Evolutionary conservation across 2,329 filamentous ascomycete genomes (phyloP).

Genomic region (Canariomyces notabilis): DNA sequence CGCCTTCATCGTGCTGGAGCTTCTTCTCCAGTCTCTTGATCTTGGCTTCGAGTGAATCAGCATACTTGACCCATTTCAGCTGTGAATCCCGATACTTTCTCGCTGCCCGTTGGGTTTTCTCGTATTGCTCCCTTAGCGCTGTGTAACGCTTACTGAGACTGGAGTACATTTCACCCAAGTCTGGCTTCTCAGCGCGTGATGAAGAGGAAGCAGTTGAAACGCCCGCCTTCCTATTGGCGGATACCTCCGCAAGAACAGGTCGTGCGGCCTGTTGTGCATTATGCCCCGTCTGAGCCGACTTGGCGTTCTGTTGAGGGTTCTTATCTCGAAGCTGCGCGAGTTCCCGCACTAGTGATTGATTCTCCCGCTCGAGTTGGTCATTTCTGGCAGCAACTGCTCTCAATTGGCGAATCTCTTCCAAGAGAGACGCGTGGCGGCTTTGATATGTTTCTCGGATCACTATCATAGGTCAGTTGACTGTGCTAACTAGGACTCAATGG

Average conservation of each 20-base stretch:
- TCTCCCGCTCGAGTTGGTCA: constrained; percentile 39
- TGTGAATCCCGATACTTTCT: constrained; percentile 39
- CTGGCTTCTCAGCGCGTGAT: not conserved
- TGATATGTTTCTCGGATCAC: constrained; percentile 25
- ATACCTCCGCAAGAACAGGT: constrained; percentile 15
- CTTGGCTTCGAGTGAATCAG: constrained; percentile 38
- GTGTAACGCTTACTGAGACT: constrained; percentile 28
- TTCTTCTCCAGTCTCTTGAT: constrained; percentile 40
- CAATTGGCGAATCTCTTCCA: constrained; percentile 34
- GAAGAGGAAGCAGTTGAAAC: not conserved
- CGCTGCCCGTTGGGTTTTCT: constrained; percentile 34
- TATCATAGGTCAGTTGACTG: constrained; percentile 7
- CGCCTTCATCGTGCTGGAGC: constrained; percentile 4
- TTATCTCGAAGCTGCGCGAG: constrained; percentile 29
- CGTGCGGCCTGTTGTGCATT: not conserved
- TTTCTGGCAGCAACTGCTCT: constrained; percentile 30
- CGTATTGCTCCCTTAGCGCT: constrained; percentile 38
- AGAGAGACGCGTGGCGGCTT: constrained; percentile 24
- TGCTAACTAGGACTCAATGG: not conserved
- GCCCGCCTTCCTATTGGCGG: constrained; percentile 10
- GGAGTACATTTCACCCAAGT: constrained; percentile 15
- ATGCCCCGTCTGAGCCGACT: not conserved
- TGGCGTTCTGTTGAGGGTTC: not conserved
- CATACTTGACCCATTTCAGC: constrained; percentile 43
- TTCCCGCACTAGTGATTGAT: constrained; percentile 36